phyloP scores from a whole-genome alignment of 495 filamentous ascomycete species.

The Aspergillus leporis region DNA sequence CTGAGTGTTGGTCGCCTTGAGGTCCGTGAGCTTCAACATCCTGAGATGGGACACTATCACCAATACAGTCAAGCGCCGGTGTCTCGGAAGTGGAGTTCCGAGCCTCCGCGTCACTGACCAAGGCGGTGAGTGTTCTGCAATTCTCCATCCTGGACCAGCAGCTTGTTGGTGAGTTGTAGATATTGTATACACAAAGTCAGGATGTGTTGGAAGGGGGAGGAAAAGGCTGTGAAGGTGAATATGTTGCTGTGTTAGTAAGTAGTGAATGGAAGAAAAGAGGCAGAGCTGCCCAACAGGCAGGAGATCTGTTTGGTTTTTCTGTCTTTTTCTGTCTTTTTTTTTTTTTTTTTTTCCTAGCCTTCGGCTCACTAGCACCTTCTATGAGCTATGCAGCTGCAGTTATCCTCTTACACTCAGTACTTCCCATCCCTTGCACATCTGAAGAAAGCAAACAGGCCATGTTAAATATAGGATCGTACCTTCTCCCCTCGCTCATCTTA shows the following conservation, averaged over 20 bases:
- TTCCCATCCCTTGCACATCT: slow-evolving; percentile 25
- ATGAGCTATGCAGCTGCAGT: slow-evolving; percentile 23
- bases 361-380: slow-evolving; percentile 19
- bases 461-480: slow-evolving; percentile 4
- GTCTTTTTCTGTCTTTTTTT: too few relatives aligned
- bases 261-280: neutral
- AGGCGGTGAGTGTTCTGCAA: slow-evolving; percentile 6
- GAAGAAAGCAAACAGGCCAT: slow-evolving; percentile 10
- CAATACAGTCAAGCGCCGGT: slow-evolving; percentile 29
- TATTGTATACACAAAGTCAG: neutral
- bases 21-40: neutral
- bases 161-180: neutral
- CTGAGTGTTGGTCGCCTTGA: neutral
- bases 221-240: neutral
- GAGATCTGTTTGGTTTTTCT: slow-evolving; percentile 1
- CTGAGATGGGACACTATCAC: slow-evolving; percentile 12
- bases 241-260: neutral
- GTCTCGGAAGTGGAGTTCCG: slow-evolving; percentile 23
- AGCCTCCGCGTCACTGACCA: slow-evolving; percentile 12
- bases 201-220: slow-evolving; percentile 2
- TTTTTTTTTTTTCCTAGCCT: slow-evolving; percentile 8
- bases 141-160: slow-evolving; percentile 7
- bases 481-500: neutral
- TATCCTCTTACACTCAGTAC: slow-evolving; percentile 12
- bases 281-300: neutral